Evolutionary conservation across 108 stramenopile genomes (phyloP).

Genomic region (Skeletonema costatum): DNA sequence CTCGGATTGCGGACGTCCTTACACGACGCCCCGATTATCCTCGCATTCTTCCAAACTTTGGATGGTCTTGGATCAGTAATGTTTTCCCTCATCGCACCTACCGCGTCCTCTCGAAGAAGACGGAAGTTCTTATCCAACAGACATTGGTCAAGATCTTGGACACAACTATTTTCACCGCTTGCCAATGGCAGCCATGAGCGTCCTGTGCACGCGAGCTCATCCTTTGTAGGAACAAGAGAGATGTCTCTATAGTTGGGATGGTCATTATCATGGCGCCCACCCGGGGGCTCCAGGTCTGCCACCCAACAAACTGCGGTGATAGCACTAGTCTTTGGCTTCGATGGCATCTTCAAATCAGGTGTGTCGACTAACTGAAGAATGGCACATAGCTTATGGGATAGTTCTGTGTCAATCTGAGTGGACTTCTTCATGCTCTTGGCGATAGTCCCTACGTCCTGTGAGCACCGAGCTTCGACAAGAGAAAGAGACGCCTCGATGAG

Average conservation of each 20-base stretch:
- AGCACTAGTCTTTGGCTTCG: not conserved
- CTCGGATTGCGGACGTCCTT: constrained; percentile 20
- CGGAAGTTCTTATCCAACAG: constrained; percentile 58
- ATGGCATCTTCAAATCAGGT: not conserved
- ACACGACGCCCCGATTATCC: constrained; percentile 45
- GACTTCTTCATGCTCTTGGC: constrained; percentile 25
- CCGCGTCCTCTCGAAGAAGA: constrained; percentile 53
- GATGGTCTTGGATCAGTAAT: constrained; percentile 35
- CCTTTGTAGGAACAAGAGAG: constrained; percentile 45
- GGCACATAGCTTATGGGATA: constrained; percentile 24
- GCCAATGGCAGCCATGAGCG: constrained; percentile 41
- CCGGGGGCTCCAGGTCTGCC: constrained; percentile 46
- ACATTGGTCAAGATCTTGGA: constrained; percentile 31
- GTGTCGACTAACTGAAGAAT: constrained; percentile 39
- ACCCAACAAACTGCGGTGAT: constrained; percentile 43
- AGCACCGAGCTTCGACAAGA: constrained; percentile 40
- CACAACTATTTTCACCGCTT: constrained; percentile 32
- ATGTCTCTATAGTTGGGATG: constrained; percentile 54
- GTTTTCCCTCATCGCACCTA: constrained; percentile 39
- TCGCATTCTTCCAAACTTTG: constrained; percentile 49
- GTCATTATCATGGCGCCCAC: constrained; percentile 60
- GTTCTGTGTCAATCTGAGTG: constrained; percentile 3
- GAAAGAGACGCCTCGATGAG: constrained; percentile 24
- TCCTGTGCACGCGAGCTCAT: constrained; percentile 39
- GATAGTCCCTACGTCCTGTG: constrained; percentile 20